Conservation (phyloP, 768 basidiomycete genomes). For the Auricularia auricula-judae region DNA sequence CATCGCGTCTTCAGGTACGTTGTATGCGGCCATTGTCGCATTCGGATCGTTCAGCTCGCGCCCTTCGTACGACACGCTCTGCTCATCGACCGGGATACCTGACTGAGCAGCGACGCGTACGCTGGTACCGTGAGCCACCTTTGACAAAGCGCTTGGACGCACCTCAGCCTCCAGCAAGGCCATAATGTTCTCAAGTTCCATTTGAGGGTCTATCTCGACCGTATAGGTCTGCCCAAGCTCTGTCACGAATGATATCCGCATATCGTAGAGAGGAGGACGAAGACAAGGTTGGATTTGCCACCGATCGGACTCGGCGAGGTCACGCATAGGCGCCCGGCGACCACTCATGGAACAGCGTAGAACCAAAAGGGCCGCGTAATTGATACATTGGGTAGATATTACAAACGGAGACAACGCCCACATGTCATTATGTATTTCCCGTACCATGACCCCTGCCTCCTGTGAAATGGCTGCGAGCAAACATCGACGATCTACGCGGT, state of each 20-base stretch:
- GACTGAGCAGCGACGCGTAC: slow-evolving; percentile 35
- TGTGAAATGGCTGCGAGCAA: slow-evolving; percentile 20
- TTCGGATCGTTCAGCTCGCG: slow-evolving; percentile 55
- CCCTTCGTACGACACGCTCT: slow-evolving; percentile 58
- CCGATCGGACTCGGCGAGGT: background rate
- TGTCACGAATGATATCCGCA: slow-evolving; percentile 27
- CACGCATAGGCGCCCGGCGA: background rate
- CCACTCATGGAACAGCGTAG: background rate
- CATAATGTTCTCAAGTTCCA: slow-evolving; percentile 89
- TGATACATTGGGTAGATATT: too few species aligned
- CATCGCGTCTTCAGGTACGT: slow-evolving; percentile 54
- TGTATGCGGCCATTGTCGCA: slow-evolving; percentile 56
- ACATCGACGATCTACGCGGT: slow-evolving; percentile 15
- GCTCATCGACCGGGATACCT: slow-evolving; percentile 58
- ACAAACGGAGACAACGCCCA: too few species aligned
- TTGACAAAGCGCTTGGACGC: slow-evolving; percentile 18
- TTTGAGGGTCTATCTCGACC: slow-evolving; percentile 72
- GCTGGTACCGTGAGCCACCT: background rate
- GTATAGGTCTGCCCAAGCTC: slow-evolving; percentile 24
- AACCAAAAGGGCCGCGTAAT: slow-evolving; percentile 4
- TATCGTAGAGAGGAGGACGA: slow-evolving; percentile 3
- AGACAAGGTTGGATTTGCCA: background rate
- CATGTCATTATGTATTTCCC: too few species aligned
- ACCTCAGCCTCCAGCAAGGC: slow-evolving; percentile 95
- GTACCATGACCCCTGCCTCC: too few species aligned